Evolutionary conservation across 805 yeast species (phyloP).

Genomic region (Pichia sporocuriosa): DNA sequence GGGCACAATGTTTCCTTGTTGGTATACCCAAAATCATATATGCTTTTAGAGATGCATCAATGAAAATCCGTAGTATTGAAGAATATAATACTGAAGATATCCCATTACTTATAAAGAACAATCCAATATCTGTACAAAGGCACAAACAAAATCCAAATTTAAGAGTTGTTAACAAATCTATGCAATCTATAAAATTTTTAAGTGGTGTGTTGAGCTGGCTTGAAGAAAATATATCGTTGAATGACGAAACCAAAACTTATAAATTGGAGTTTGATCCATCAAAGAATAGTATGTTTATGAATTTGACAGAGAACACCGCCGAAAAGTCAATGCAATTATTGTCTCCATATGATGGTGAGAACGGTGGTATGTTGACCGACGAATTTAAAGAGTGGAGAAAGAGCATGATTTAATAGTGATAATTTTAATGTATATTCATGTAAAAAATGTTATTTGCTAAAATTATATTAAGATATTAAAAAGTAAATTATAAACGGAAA

Average conservation of each 20-base stretch:
- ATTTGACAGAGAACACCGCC: conserved; percentile 40
- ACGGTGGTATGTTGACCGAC: conserved; percentile 37
- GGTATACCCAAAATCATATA: conserved; percentile 78
- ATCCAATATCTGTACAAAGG: conserved; percentile 31
- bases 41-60: conserved; percentile 77
- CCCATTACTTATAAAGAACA: conserved; percentile 58
- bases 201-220: conserved; percentile 83
- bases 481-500: neutral
- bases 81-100: conserved; percentile 70
- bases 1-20: conserved; percentile 90
- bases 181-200: conserved; percentile 77
- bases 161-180: conserved; percentile 52
- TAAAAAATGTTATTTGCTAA: neutral
- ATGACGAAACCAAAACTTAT: conserved; percentile 44
- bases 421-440: conserved; percentile 7
- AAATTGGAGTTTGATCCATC: conserved; percentile 48
- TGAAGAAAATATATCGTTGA: conserved; percentile 44
- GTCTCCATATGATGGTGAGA: conserved; percentile 32
- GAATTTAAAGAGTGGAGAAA: conserved; percentile 51
- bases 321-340: conserved; percentile 21
- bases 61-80: conserved; percentile 63
- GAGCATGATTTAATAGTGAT: too few relatives aligned
- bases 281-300: conserved; percentile 41
- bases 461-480: too few relatives aligned
- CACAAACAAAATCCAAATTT: conserved; percentile 29